Conservation (phyloP, 208 protist genomes). For the Crithidia mellificae region DNA sequence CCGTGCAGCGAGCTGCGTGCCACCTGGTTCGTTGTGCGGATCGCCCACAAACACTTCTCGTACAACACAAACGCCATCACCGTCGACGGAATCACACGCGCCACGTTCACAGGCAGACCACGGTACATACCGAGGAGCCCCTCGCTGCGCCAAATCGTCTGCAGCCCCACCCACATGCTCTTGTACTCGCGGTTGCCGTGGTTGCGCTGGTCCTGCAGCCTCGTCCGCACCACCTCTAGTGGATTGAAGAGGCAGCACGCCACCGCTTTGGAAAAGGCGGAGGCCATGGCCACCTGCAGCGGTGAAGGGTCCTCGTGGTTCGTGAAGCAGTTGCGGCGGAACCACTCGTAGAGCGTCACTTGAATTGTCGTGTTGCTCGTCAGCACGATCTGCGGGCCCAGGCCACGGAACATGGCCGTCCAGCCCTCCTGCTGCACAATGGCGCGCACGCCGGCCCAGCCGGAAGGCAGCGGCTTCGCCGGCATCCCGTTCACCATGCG, state of each 20-base stretch:
- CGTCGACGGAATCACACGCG: slow-evolving; percentile 79
- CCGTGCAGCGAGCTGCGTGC: slow-evolving; percentile 19
- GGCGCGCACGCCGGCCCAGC: slow-evolving; percentile 22
- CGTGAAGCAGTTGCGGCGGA: slow-evolving; percentile 63
- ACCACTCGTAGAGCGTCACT: slow-evolving; percentile 82
- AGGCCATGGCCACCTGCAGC: slow-evolving; percentile 65
- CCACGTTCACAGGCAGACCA: slow-evolving; percentile 77
- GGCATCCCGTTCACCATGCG: slow-evolving; percentile 23
- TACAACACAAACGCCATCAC: slow-evolving; percentile 82
- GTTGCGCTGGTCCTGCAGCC: slow-evolving; percentile 76
- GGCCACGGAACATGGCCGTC: slow-evolving; percentile 63
- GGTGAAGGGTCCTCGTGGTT: slow-evolving; percentile 61
- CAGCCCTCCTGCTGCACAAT: slow-evolving; percentile 67
- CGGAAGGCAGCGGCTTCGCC: slow-evolving; percentile 22
- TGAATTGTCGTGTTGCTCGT: slow-evolving; percentile 81
- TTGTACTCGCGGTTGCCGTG: slow-evolving; percentile 42
- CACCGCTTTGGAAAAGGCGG: slow-evolving; percentile 69
- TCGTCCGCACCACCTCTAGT: slow-evolving; percentile 82
- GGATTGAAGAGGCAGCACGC: slow-evolving; percentile 77
- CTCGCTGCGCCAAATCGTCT: slow-evolving; percentile 75
- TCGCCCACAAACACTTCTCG: slow-evolving; percentile 65
- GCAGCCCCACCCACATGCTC: slow-evolving; percentile 60
- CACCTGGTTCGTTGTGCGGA: slow-evolving; percentile 37
- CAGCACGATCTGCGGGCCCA: slow-evolving; percentile 77
- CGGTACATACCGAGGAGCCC: slow-evolving; percentile 77